Conservation (phyloP, 2,329 filamentous ascomycete genomes). For the Sphaerulina populicola region DNA sequence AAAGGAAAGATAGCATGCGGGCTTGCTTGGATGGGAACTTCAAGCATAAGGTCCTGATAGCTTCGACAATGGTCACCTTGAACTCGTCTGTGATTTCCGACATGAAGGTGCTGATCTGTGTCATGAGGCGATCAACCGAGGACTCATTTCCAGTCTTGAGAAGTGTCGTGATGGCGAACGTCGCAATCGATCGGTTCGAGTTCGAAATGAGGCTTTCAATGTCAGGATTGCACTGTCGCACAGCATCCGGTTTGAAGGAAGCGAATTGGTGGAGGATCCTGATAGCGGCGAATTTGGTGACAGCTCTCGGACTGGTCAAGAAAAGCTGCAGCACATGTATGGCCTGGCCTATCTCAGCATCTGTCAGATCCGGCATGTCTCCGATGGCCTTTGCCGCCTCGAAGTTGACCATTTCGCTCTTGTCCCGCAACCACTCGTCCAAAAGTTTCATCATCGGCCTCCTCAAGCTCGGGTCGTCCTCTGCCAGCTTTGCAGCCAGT, state of each 20-base stretch:
- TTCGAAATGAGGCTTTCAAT: conserved; percentile 96
- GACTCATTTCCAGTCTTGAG: conserved; percentile 98
- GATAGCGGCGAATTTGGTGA: conserved; percentile 95
- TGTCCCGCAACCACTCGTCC: conserved; percentile 93
- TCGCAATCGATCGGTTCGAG: conserved; percentile 92
- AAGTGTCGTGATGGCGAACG: conserved; percentile 94
- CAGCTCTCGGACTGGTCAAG: conserved; percentile 86
- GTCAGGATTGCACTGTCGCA: conserved; percentile 90
- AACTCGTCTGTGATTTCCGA: conserved; percentile 98
- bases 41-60: conserved; percentile 88
- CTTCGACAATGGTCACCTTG: conserved; percentile 99
- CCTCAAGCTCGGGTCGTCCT: conserved; percentile 79
- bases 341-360: conserved; percentile 82
- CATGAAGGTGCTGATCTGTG: conserved; percentile 98
- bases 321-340: conserved; percentile 94
- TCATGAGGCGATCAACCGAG: conserved; percentile 94
- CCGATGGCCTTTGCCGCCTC: conserved; percentile 98
- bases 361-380: conserved; percentile 85
- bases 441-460: conserved; percentile 96
- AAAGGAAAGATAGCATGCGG: conserved; percentile 93
- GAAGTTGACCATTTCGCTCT: conserved; percentile 99
- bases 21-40: conserved; percentile 99
- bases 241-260: conserved; percentile 87
- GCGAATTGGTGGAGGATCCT: conserved; percentile 94
- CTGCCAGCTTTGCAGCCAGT: conserved; percentile 83